phyloP scores from a whole-genome alignment of 352 stramenopile genomes.

The Saprolegnia diclina region DNA sequence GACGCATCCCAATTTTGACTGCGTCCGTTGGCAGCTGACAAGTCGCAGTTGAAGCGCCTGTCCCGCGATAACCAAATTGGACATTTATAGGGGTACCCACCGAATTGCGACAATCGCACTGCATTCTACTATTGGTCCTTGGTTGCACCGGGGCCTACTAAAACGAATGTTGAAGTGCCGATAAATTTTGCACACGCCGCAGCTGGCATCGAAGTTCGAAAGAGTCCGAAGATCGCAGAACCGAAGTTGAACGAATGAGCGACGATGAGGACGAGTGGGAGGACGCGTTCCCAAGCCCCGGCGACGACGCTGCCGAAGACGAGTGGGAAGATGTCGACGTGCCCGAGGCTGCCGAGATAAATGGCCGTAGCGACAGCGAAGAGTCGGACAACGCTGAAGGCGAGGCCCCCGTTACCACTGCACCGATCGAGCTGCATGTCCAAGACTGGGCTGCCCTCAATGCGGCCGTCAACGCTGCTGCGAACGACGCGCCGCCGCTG shows the following conservation, averaged over 20 bases:
- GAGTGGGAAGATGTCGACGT: constrained; percentile 54
- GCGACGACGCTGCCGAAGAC: constrained; percentile 40
- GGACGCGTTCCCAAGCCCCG: constrained; percentile 52
- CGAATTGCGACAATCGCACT: too few relatives aligned
- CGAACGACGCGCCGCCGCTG: constrained; percentile 26
- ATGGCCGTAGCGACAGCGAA: not conserved
- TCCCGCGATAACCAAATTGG: not conserved
- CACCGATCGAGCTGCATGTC: constrained; percentile 32
- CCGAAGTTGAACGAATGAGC: constrained; percentile 10
- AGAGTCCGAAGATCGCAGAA: not conserved
- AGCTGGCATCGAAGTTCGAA: not conserved
- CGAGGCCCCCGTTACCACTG: constrained; percentile 27
- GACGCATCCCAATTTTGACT: not conserved
- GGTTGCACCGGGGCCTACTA: not conserved
- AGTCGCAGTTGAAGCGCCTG: not conserved
- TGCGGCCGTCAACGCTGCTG: constrained; percentile 36
- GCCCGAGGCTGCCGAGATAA: not conserved
- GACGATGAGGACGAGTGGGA: constrained; percentile 34
- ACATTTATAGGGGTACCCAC: too few relatives aligned
- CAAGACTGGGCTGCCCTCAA: constrained; percentile 74
- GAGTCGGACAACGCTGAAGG: constrained; percentile 16
- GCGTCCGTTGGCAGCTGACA: not conserved
- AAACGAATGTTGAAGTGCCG: not conserved
- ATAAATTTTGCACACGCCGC: not conserved
- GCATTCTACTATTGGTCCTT: too few relatives aligned